Base-by-base conservation (phyloP, 148 eudicot species). In the Cornus florida region DNA sequence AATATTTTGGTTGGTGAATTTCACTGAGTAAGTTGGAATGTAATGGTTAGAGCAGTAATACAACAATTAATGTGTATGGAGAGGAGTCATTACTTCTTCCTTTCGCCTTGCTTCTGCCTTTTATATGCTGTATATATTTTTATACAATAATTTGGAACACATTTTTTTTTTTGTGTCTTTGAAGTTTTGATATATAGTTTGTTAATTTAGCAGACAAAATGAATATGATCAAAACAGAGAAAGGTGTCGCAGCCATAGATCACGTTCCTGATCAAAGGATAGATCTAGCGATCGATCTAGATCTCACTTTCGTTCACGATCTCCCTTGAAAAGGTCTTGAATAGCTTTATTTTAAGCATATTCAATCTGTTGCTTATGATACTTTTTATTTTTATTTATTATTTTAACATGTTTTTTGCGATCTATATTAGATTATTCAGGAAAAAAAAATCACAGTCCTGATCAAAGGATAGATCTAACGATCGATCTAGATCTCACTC, bases 161-260 rank as follows among this genome's bases (percentile, higher is more conserved):
- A 28, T 28, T 28, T 0, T 28, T 28, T 28, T 28, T 28, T 16
- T 68, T 38, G 69, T 33, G 19, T 32, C 22, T 32, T 32, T 32
- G 43, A 53, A 50, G 32, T 32, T 28, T 14, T 69, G 7, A 53
- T 12, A 33, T 0, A 53, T 69, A 13, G 66, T 33, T 33, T 31
- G 32, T 53, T 77, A 20, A 28, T 75, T 80, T 72, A 73, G 80
- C 88, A 88, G 97, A 89, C 79, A 80, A 24, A 83, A 85, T 82
- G 91, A 76, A 70, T 77, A 83, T 83, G 86, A 70, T 66, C 81
- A 77, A 60, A 82, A 90, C 43, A 87, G 87, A 86, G 94, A 88
- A 50, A 88, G 86, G 79, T 86, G 83, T 70, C 83, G 88, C 74
- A 88, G 92, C 83, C 89, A 82, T 50, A 91, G 91, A 82, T 87